Conservation (phyloP, 805 yeast genomes). For the Ogataea zsoltii region DNA sequence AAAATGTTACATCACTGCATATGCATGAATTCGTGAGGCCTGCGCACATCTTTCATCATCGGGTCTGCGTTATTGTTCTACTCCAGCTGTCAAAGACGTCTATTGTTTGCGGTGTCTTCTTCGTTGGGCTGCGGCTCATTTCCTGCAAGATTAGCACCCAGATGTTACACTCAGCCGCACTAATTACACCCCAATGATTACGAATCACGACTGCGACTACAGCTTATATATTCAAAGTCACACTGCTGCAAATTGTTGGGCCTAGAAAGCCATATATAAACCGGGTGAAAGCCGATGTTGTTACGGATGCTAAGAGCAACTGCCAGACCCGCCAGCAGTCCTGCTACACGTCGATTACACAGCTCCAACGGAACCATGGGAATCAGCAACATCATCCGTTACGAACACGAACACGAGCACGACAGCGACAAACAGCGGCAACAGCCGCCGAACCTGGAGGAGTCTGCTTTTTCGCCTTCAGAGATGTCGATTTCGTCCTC, state of each 20-base stretch:
- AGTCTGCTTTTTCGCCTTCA: background rate
- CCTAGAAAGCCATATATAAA: background rate
- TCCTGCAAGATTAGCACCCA: slow-evolving; percentile 1
- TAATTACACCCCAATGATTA: background rate
- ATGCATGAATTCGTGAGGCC: slow-evolving; percentile 6
- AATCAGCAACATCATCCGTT: slow-evolving; percentile 26
- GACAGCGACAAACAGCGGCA: background rate
- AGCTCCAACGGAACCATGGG: slow-evolving; percentile 21
- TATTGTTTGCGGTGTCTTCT: background rate
- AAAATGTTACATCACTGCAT: slow-evolving; percentile 9
- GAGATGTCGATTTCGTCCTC: slow-evolving; percentile 4
- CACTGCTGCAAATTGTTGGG: background rate
- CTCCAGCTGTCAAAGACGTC: background rate
- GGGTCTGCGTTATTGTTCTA: slow-evolving; percentile 8
- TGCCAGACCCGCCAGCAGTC: background rate
- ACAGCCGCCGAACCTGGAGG: too few species aligned
- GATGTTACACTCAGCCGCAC: background rate
- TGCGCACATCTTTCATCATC: slow-evolving; percentile 11
- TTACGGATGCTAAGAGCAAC: background rate
- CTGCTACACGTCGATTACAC: slow-evolving; percentile 1
- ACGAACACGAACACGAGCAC: slow-evolving; percentile 26
- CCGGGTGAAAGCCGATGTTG: background rate
- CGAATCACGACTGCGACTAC: background rate
- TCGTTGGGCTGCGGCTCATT: background rate
- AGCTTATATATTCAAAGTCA: background rate